Conservation (phyloP, 75 land plant species). For the Pinus taeda region DNA sequence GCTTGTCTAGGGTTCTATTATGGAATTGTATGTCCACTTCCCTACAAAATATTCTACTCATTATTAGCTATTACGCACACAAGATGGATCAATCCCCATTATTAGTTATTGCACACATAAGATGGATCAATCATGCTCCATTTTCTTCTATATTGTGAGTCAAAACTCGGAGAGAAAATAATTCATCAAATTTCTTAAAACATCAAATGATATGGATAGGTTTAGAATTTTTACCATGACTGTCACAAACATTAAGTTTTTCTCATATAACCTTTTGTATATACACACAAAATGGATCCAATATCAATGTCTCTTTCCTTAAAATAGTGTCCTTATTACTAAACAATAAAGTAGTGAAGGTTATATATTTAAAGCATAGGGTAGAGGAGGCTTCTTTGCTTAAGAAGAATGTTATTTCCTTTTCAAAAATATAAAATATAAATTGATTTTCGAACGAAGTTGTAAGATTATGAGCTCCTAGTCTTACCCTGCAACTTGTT, state of each 20-base stretch:
- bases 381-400: too few relatives aligned
- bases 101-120: neutral
- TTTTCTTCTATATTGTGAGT: too few relatives aligned
- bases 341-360: neutral
- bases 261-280: slow-evolving; percentile 25
- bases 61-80: neutral
- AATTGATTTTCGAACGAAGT: neutral
- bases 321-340: neutral
- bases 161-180: neutral
- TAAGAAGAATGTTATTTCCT: neutral
- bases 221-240: slow-evolving; percentile 27
- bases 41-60: too few relatives aligned
- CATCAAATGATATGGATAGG: neutral
- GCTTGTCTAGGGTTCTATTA: too few relatives aligned
- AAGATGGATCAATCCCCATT: too few relatives aligned
- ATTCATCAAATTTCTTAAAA: neutral
- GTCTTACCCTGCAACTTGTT: slow-evolving; percentile 69
- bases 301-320: neutral
- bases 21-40: too few relatives aligned
- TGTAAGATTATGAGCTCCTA: too few relatives aligned
- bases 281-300: slow-evolving; percentile 12
- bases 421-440: neutral
- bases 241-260: slow-evolving; percentile 47
- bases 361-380: neutral
- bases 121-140: neutral